These are phyloP conservation scores for Chalciporus sphaerocephalus DNA, from an alignment of 768 basidiomycete genomes.

Conservation along the genomic window DNA sequence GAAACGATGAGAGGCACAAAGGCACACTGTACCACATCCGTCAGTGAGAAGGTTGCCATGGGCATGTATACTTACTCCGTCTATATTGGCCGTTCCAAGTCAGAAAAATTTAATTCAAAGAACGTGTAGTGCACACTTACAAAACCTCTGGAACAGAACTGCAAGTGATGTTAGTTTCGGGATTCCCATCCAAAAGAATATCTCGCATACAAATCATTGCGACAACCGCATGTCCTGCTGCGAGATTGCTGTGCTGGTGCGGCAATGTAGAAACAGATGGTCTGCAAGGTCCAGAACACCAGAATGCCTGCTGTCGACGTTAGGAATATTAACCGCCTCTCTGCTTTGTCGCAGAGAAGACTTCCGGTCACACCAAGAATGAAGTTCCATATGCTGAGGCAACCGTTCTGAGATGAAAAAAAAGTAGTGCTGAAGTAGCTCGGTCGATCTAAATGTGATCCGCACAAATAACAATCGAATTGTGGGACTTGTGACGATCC, in stretches of 20 bases:
- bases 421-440: not conserved
- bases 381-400: slow-evolving; percentile 54
- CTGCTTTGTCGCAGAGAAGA: slow-evolving; percentile 45
- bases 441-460: no score
- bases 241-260: slow-evolving; percentile 21
- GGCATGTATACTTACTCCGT: no score
- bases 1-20: slow-evolving; percentile 40
- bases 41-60: no score
- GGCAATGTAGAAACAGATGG: slow-evolving; percentile 34
- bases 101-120: slow-evolving; percentile 19
- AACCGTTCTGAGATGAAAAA: slow-evolving; percentile 39
- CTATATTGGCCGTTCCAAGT: no score
- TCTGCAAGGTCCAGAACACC: slow-evolving; percentile 38
- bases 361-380: slow-evolving; percentile 46
- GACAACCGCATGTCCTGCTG: slow-evolving; percentile 41
- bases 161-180: slow-evolving; percentile 2
- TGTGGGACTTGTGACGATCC: slow-evolving; percentile 41
- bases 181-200: not conserved
- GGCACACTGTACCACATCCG: slow-evolving; percentile 6
- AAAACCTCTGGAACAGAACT: slow-evolving; percentile 40
- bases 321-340: slow-evolving; percentile 49
- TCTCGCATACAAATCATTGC: slow-evolving; percentile 40
- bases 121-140: slow-evolving; percentile 15
- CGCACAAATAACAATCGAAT: slow-evolving; percentile 42
- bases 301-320: slow-evolving; percentile 41